phyloP scores from a whole-genome alignment of 1,284 basidiomycete species.

The Flammula alnicola region DNA sequence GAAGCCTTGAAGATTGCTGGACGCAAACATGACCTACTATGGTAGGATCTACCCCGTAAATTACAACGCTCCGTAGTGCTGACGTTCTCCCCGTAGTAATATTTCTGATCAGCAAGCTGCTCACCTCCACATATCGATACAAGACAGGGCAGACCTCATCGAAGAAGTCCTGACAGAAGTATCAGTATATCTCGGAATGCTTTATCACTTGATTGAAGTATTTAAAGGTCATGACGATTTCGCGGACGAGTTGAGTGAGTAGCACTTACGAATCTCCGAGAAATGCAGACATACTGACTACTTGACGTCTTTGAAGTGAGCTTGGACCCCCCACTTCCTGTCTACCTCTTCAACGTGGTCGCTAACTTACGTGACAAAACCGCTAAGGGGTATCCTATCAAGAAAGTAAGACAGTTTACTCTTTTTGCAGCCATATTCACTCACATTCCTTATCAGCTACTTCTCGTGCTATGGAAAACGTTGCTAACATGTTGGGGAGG shows the following conservation, averaged over 20 bases:
- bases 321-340: conserved; percentile 91
- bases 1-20: conserved; percentile 91
- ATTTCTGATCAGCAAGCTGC: conserved; percentile 73
- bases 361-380: conserved; percentile 92
- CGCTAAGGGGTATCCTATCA: conserved; percentile 94
- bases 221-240: conserved; percentile 92
- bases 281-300: background rate
- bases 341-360: conserved; percentile 90
- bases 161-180: conserved; percentile 92
- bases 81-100: conserved; percentile 47
- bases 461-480: conserved; percentile 97
- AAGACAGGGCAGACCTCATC: conserved; percentile 77
- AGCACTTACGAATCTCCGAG: conserved; percentile 14
- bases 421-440: conserved; percentile 1
- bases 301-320: conserved; percentile 65
- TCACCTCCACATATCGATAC: conserved; percentile 68
- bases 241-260: conserved; percentile 93
- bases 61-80: background rate
- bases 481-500: conserved; percentile 93
- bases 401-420: conserved; percentile 66
- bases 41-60: conserved; percentile 46
- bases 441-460: conserved; percentile 55
- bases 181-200: conserved; percentile 88
- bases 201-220: conserved; percentile 93
- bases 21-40: conserved; percentile 85